Base-by-base conservation (phyloP, 139 green algal genomes). In the Pseudopediastrum boryanum region DNA sequence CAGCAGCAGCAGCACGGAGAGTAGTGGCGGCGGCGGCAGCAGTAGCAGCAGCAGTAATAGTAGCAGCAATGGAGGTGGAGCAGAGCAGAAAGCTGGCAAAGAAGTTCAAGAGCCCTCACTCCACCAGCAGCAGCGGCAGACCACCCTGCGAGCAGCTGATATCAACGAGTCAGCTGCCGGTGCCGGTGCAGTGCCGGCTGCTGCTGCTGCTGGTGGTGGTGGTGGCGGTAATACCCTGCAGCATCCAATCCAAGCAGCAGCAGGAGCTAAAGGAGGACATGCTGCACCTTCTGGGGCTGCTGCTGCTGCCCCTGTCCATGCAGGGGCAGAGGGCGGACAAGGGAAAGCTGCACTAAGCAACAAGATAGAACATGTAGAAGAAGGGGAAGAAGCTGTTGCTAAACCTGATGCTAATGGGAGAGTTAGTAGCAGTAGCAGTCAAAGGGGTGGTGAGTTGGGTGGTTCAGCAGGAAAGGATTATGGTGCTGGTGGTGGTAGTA, bases 61-160 rank as follows among this genome's bases (percentile, higher is more conserved):
- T 39, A 36, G n/a, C 25, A 69, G 2, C 13, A 29, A 21, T 23
- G 19, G 36, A 10, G 19, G 56, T 16, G 19, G 2, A n/a, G n/a
- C n/a, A n/a, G n/a, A n/a, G n/a, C n/a, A n/a, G n/a, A n/a, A n/a
- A n/a, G n/a, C n/a, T n/a, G n/a, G n/a, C n/a, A n/a, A n/a, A n/a
- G n/a, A n/a, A n/a, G n/a, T n/a, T n/a, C n/a, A n/a, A n/a, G n/a
- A n/a, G n/a, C n/a, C n/a, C n/a, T n/a, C n/a, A n/a, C n/a, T n/a
- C n/a, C n/a, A 33, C 36, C 56, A 69, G 61, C 61, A 42, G 61
- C 64, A 72, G 33, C 31, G 52, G 64, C 64, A 72, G 10, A 29
- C 21, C n/a, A 9, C 33, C 13, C 9, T 29, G 8, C 12, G 12
- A 29, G 54, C 54, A 65, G 12, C 13, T n/a, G 54, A 27, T 65